Evolutionary conservation across 352 stramenopile species (phyloP).

Genomic region (Globisporangium iwayamae): DNA sequence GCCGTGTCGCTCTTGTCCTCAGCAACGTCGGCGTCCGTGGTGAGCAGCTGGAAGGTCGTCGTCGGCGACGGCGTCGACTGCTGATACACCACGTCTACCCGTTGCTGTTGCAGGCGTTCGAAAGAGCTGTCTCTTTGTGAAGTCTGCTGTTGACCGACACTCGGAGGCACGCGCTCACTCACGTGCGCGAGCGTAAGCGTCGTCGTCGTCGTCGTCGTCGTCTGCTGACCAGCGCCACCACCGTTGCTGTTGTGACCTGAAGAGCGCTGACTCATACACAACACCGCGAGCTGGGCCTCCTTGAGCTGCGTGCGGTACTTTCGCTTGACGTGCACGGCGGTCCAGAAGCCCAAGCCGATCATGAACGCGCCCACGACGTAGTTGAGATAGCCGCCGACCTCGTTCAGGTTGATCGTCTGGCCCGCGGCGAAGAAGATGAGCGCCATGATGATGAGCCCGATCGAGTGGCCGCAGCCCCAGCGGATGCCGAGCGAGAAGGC

Average conservation of each 20-base stretch:
- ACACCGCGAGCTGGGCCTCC: conserved; percentile 15
- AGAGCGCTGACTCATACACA: not conserved
- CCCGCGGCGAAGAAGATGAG: conserved; percentile 72
- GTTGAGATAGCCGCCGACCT: conserved; percentile 60
- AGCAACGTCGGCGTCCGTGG: not conserved
- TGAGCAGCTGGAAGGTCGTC: conserved; percentile 21
- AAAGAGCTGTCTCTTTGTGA: not conserved
- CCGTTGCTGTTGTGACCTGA: not conserved
- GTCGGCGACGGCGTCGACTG: conserved; percentile 8
- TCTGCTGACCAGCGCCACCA: not conserved
- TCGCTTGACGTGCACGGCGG: conserved; percentile 37
- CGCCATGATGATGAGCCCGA: conserved; percentile 86
- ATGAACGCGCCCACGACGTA: conserved; percentile 80
- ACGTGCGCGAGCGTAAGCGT: conserved; percentile 9
- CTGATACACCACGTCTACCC: not conserved
- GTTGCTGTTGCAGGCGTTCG: not conserved
- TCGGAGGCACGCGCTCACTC: conserved; percentile 1
- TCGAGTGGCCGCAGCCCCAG: conserved; percentile 90
- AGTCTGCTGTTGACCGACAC: not conserved
- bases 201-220: not conserved
- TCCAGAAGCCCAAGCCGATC: conserved; percentile 66
- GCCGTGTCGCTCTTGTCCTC: conserved; percentile 13
- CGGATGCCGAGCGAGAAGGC: conserved; percentile 84
- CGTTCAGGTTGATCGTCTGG: conserved; percentile 44
- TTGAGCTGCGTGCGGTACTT: conserved; percentile 55